These are phyloP conservation scores for Anthracocystis panici-leucophaei DNA, from an alignment of 1,284 basidiomycete species.

Conservation along the genomic window DNA sequence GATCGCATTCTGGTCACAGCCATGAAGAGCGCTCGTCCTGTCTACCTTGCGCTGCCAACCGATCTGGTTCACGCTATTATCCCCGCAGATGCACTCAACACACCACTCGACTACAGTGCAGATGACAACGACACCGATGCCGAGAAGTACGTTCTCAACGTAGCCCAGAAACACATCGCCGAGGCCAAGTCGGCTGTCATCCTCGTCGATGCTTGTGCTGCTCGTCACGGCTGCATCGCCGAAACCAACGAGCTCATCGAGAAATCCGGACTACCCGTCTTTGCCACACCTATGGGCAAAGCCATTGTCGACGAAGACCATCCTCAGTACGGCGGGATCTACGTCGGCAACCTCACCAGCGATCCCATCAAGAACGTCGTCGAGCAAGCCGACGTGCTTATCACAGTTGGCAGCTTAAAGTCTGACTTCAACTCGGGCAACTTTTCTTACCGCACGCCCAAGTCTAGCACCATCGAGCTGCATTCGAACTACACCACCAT, in stretches of 20 bases:
- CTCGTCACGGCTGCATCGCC: constrained; percentile 80
- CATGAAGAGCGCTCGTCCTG: constrained; percentile 80
- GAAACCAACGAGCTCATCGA: constrained; percentile 80
- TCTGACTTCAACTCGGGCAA: constrained; percentile 92
- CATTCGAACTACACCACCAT: constrained; percentile 75
- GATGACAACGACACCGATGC: constrained; percentile 74
- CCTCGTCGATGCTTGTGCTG: constrained; percentile 88
- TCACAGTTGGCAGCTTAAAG: constrained; percentile 83
- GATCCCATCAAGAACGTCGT: constrained; percentile 80
- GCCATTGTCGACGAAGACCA: constrained; percentile 82
- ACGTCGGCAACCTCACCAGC: constrained; percentile 63
- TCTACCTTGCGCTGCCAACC: constrained; percentile 88
- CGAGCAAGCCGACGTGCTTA: constrained; percentile 83
- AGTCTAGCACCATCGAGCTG: constrained; percentile 74
- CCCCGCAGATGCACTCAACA: constrained; percentile 76
- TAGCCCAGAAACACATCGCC: constrained; percentile 71
- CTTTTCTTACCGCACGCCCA: constrained; percentile 68
- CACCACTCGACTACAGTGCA: constrained; percentile 69
- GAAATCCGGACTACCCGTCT: constrained; percentile 73
- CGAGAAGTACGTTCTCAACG: constrained; percentile 79
- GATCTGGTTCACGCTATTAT: constrained; percentile 82
- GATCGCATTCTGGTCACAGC: constrained; percentile 83
- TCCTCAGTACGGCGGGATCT: constrained; percentile 86
- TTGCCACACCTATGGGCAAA: constrained; percentile 87
- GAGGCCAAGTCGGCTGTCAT: constrained; percentile 79